Evolutionary conservation across 176 grass and related monocot species (phyloP).

Genomic region (Pontederia paniculata): DNA sequence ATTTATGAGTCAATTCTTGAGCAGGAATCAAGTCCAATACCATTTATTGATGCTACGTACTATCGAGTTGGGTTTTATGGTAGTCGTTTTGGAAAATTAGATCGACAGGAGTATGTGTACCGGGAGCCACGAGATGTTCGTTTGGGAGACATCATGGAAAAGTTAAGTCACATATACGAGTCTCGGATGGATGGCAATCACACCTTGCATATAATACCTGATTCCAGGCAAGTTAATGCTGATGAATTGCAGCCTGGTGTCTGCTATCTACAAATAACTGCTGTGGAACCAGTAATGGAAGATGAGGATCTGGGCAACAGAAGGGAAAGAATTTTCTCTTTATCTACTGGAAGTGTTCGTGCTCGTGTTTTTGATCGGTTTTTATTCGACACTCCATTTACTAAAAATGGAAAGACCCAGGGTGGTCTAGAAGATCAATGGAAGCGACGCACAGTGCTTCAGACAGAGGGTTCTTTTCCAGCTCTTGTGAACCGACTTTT

Average conservation of each 20-base stretch:
- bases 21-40: slow-evolving; percentile 93
- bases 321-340: slow-evolving; percentile 92
- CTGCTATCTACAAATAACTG: slow-evolving; percentile 95
- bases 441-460: slow-evolving; percentile 90
- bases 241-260: slow-evolving; percentile 85
- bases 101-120: slow-evolving; percentile 86
- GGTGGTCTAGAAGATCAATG: slow-evolving; percentile 93
- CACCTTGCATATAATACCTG: slow-evolving; percentile 91
- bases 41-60: slow-evolving; percentile 93
- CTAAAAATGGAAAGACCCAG: slow-evolving; percentile 97
- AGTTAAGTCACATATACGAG: slow-evolving; percentile 90
- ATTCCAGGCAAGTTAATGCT: slow-evolving; percentile 93
- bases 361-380: slow-evolving; percentile 91
- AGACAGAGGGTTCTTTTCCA: slow-evolving; percentile 90
- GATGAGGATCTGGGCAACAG: slow-evolving; percentile 88
- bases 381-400: slow-evolving; percentile 93
- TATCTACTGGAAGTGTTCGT: slow-evolving; percentile 70
- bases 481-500: slow-evolving; percentile 79
- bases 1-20: slow-evolving; percentile 97
- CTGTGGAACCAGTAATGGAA: slow-evolving; percentile 99
- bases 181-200: slow-evolving; percentile 80
- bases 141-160: slow-evolving; percentile 98
- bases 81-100: slow-evolving; percentile 73
- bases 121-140: slow-evolving; percentile 88
- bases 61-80: slow-evolving; percentile 97